Evolutionary conservation across 2,329 filamentous ascomycete species (phyloP).

Genomic region (Aspergillus pseudotamarii): DNA sequence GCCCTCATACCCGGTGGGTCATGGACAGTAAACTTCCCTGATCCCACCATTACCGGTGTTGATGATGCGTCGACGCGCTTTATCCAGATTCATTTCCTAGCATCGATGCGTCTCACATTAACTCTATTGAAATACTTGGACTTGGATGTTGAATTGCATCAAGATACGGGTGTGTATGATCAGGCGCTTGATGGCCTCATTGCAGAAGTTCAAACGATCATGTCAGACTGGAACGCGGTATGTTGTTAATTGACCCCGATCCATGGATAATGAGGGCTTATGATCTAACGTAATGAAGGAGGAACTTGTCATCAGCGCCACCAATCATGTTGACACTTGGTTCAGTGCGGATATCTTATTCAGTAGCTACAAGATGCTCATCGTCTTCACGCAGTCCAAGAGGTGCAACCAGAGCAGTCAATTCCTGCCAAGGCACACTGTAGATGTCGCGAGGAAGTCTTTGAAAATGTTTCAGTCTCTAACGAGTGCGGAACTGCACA

Average conservation of each 20-base stretch:
- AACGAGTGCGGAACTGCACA: neutral
- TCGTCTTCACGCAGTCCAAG: constrained; percentile 22
- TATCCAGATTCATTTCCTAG: constrained; percentile 23
- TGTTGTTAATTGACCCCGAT: neutral
- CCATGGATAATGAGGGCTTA: neutral
- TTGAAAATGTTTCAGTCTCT: constrained; percentile 9
- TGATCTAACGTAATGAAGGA: constrained; percentile 13
- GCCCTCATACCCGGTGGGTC: constrained; percentile 17
- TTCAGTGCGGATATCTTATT: constrained; percentile 23
- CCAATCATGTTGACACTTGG: constrained; percentile 20
- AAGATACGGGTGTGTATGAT: constrained; percentile 8
- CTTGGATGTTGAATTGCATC: neutral
- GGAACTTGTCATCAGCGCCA: constrained; percentile 14
- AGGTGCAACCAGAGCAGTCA: constrained; percentile 12
- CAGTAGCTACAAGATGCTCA: constrained; percentile 24
- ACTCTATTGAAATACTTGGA: constrained; percentile 18
- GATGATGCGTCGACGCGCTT: constrained; percentile 19
- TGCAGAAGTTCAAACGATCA: constrained; percentile 17
- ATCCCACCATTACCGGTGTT: constrained; percentile 19
- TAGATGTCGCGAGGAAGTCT: constrained; percentile 14
- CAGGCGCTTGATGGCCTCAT: constrained; percentile 12
- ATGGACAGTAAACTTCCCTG: constrained; percentile 24
- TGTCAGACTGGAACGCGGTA: constrained; percentile 20
- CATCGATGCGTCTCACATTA: constrained; percentile 20
- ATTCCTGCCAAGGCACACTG: constrained; percentile 11